Base-by-base conservation (phyloP, 2,329 filamentous ascomycete genomes). In the Fusarium sp. region DNA sequence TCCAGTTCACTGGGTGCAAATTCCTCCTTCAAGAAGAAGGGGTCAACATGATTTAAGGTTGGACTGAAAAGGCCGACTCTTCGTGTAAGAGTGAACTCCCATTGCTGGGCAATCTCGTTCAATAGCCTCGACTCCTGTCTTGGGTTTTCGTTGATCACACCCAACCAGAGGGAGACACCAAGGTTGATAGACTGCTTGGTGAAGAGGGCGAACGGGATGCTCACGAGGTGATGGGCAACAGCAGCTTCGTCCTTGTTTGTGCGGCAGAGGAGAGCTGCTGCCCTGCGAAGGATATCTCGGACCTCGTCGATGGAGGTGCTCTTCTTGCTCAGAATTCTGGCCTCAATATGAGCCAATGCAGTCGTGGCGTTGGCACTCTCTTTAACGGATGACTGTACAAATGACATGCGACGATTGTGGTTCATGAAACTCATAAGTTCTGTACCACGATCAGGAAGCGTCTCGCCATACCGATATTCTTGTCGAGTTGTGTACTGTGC, bases 401-500 rank as follows among this genome's bases (percentile, higher is more conserved):
- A 85, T 6, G 87, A 86, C 55, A 84, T 74, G 68, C 84, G 81
- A 48, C 84, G 83, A 66, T 85, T 85, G 49, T 86, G 77, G 18
- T 85, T 84, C 84, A 89, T 86, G 60, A 87, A 85, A 44, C 84
- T 86, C 50, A 91, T 81, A 82, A 91, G 87, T 75, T 92, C 89
- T 62, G 86, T 84, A 62, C 91, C 89, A 64, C 90, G 88, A 61
- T 92, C 90, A 3, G 91, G 89, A 37, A 92, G 82, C 4, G 89
- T 87, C 77, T 97, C 93, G 13, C 93, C 89, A 76, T 95, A 95
- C 58, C 94, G 90, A 79, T 99, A 99, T 76, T 97, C 94, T 77
- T 99, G 97, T 37, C 96, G 92, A 26, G 94, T 97, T 6, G 95
- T 98, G 78, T 99, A 99, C 76, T 99, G 95, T 3, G 96, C 94